Evolutionary conservation across 805 yeast species (phyloP).

Genomic region (Cyberlindnera xylosilytica): DNA sequence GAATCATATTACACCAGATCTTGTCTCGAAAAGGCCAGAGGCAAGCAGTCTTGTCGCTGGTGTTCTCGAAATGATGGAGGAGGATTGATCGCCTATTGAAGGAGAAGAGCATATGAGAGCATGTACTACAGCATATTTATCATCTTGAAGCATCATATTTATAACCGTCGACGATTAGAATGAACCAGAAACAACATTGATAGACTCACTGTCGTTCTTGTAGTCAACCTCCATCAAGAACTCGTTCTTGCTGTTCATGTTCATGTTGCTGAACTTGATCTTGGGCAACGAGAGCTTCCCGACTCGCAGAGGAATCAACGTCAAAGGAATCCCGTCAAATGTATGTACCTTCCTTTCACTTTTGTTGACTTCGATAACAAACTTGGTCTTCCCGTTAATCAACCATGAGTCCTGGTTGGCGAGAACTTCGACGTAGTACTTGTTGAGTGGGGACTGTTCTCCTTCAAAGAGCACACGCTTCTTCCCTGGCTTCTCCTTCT

Average conservation of each 20-base stretch:
- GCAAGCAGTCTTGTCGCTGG: slow-evolving; percentile 53
- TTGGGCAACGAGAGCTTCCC: slow-evolving; percentile 73
- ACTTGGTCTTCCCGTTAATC: slow-evolving; percentile 65
- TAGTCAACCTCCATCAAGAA: slow-evolving; percentile 57
- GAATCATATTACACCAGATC: slow-evolving; percentile 53
- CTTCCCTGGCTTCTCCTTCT: slow-evolving; percentile 3
- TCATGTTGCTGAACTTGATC: slow-evolving; percentile 41
- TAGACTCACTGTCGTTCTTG: slow-evolving; percentile 63
- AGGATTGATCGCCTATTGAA: neutral
- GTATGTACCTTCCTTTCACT: slow-evolving; percentile 10
- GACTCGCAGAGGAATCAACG: slow-evolving; percentile 68
- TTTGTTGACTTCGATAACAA: slow-evolving; percentile 41
- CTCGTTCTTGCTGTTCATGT: slow-evolving; percentile 31
- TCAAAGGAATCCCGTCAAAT: slow-evolving; percentile 33
- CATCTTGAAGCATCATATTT: too few species aligned
- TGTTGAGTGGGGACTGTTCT: slow-evolving; percentile 20
- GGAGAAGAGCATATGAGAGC: too few species aligned
- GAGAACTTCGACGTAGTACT: slow-evolving; percentile 45
- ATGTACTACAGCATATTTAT: too few species aligned
- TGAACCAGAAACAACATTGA: slow-evolving; percentile 65
- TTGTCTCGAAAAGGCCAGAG: slow-evolving; percentile 71
- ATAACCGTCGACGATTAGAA: too few species aligned
- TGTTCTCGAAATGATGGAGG: slow-evolving; percentile 1
- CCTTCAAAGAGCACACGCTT: slow-evolving; percentile 25
- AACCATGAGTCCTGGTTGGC: slow-evolving; percentile 73